phyloP scores from a whole-genome alignment of 495 filamentous ascomycete species.

The Extremus antarcticus region DNA sequence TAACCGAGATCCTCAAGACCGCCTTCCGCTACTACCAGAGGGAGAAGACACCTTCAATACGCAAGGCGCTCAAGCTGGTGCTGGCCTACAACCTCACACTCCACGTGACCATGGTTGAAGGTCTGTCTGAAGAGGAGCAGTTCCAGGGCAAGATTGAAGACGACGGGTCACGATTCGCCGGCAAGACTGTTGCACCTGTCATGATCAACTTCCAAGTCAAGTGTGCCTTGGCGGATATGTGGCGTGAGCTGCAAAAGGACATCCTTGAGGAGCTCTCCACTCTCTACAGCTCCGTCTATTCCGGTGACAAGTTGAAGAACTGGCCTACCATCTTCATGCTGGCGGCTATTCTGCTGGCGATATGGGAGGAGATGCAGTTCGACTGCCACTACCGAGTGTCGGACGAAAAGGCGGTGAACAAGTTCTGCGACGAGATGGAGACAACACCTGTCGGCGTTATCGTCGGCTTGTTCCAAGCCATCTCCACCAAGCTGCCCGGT shows the following conservation, averaged over 20 bases:
- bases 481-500: conserved; percentile 83
- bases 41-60: conserved; percentile 70
- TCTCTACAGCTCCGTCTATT: conserved; percentile 87
- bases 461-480: conserved; percentile 86
- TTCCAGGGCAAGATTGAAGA: conserved; percentile 72
- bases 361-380: conserved; percentile 97
- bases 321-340: conserved; percentile 97
- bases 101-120: conserved; percentile 85
- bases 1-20: conserved; percentile 89
- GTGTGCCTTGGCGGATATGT: conserved; percentile 86
- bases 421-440: conserved; percentile 94
- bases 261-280: conserved; percentile 81
- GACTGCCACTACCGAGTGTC: conserved; percentile 87
- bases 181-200: conserved; percentile 81
- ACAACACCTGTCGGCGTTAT: conserved; percentile 86
- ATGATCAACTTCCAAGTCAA: conserved; percentile 99
- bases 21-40: conserved; percentile 80
- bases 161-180: conserved; percentile 64
- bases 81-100: conserved; percentile 86
- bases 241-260: conserved; percentile 90
- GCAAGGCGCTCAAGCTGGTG: conserved; percentile 82
- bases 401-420: conserved; percentile 68
- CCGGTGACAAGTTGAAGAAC: conserved; percentile 85
- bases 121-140: conserved; percentile 64
- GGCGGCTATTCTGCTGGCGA: conserved; percentile 74